A percentile compares a stretch with the other conserved stretches of the same genome.
Conservation (phyloP, 768 basidiomycete species). For the Mycena indigotica region DNA sequence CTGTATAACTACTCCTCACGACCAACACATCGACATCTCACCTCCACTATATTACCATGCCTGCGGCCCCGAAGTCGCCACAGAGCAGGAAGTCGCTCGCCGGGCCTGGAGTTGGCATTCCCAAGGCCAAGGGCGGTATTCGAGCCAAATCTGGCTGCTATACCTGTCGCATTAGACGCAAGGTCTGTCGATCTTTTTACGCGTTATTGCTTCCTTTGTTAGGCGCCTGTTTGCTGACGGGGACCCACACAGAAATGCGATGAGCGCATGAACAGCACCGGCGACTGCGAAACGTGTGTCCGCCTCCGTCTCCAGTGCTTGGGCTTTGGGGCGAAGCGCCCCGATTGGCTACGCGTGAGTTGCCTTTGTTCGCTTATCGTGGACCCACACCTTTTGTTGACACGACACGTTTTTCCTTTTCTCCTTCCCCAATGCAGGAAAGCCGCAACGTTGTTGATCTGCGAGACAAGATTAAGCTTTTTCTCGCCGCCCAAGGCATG, state of each 20-base stretch:
- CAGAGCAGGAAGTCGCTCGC: constrained; percentile 37
- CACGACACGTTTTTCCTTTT: no score
- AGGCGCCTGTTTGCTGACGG: constrained; percentile 20
- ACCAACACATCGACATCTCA: constrained; percentile 13
- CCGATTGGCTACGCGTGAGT: constrained; percentile 82
- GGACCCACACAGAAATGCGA: constrained; percentile 72
- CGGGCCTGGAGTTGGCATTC: constrained; percentile 40
- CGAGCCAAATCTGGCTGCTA: constrained; percentile 89
- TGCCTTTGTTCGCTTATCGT: no score
- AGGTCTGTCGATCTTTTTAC: constrained; percentile 48
- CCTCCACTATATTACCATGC: constrained; percentile 29
- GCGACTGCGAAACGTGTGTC: constrained; percentile 73
- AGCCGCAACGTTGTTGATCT: constrained; percentile 66
- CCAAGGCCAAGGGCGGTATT: constrained; percentile 78
- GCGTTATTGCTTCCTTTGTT: constrained; percentile 11
- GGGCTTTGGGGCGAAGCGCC: constrained; percentile 83
- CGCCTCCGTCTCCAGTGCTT: constrained; percentile 83
- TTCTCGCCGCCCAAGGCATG: constrained; percentile 82
- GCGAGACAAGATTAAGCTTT: constrained; percentile 77
- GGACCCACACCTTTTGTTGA: constrained; percentile 5
- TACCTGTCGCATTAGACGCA: constrained; percentile 83
- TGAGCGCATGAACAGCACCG: constrained; percentile 62
- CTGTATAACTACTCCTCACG: neutral
- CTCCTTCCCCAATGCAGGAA: constrained; percentile 60
- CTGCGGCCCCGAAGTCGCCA: constrained; percentile 45